These are phyloP conservation scores for Lactarius akahatsu DNA, from an alignment of 768 basidiomycete species.

Conservation along the genomic window DNA sequence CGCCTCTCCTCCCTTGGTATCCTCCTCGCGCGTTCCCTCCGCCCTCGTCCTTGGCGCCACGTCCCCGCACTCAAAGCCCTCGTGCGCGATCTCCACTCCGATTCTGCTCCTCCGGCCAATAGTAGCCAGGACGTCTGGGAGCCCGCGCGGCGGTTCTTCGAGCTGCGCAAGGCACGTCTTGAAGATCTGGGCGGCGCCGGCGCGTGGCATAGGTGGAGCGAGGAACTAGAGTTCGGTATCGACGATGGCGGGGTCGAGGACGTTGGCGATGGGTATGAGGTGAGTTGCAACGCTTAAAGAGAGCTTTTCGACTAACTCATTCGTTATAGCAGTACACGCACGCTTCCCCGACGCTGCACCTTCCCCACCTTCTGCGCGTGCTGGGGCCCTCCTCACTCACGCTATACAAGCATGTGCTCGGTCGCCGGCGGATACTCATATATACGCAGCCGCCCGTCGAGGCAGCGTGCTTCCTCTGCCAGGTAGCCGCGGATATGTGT, in stretches of 20 bases:
- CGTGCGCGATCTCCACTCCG: conserved; percentile 51
- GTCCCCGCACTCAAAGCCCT: conserved; percentile 62
- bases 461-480: conserved; percentile 68
- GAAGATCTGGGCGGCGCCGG: conserved; percentile 55
- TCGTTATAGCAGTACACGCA: conserved; percentile 26
- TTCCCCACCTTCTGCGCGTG: conserved; percentile 72
- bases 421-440: conserved; percentile 71
- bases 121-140: conserved; percentile 53
- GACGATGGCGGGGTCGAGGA: background rate
- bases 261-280: background rate
- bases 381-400: conserved; percentile 78
- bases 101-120: conserved; percentile 30
- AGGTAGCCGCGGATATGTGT: conserved; percentile 60
- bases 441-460: conserved; percentile 81
- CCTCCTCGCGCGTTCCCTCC: conserved; percentile 59
- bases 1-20: conserved; percentile 77
- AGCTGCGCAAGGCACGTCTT: conserved; percentile 53
- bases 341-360: conserved; percentile 61
- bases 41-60: conserved; percentile 78
- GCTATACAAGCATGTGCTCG: conserved; percentile 75
- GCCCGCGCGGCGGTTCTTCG: conserved; percentile 61
- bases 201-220: conserved; percentile 67
- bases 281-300: background rate
- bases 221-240: conserved; percentile 50
- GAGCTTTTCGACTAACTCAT: background rate